Evolutionary conservation across 331 rosid species (phyloP), one percentile per base, ranked within the genome.

Genomic region (Cucumis variabilis): DNA sequence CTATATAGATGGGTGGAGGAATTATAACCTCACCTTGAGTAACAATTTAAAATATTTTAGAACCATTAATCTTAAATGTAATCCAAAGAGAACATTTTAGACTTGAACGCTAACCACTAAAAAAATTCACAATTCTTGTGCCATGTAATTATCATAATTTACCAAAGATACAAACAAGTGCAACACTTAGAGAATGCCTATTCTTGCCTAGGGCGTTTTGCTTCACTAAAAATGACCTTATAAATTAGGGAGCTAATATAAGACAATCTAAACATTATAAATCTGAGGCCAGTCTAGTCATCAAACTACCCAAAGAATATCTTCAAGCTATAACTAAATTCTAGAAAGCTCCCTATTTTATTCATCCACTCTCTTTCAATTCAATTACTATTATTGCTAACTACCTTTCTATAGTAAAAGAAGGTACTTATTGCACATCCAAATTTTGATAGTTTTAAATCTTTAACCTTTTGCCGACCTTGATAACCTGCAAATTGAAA

Each of bases 401-500:
- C 17, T 69, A 51, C 24, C 41, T 71, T 82, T 50, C 65, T 53
- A 19, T 71, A 20, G 16, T 68, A 79, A 23, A 81, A 85, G 65
- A 73, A 82, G 74, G 66, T 55, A 93, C 98, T 96, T 93, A 97
- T 99, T 0, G 99, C 99, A 89, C 99, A 98, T 82, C 99, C 99
- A 70, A 97, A 96, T 92, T 96, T 97, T 81, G 99, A 92, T 69
- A 96, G 93, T 90, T 97, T 96, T 66, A 92, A 95, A 71, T 91
- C 98, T 88, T 90, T 96, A 70, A 88, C 93, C 89, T 93, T 95
- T 53, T 87, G 97, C 88, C 94, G 99, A 78, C 99, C 98, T 9
- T 98, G 99, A 93, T 92, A 94, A 73, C 99, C 99, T 97, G 79
- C 68, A 84, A 68, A 88, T 53, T 71, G 79, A 90, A 89, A 87